These are phyloP conservation scores for Venturia aucupariae DNA, from an alignment of 2,329 filamentous ascomycete species.

Conservation along the genomic window DNA sequence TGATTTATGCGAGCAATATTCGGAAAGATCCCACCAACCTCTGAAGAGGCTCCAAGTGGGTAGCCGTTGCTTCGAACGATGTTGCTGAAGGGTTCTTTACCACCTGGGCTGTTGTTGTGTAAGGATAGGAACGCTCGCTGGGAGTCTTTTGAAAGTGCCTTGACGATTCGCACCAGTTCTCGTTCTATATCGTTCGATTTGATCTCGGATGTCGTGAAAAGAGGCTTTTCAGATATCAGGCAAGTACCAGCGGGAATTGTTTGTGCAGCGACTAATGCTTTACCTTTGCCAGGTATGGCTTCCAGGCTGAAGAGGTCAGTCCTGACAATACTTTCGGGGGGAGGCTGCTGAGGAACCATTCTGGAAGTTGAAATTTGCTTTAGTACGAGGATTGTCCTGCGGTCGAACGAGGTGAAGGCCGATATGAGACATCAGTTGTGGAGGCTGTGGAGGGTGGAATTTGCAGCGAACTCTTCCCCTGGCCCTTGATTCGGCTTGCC, in stretches of 20 bases:
- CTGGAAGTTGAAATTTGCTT: not conserved
- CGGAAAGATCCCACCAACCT: slow-evolving; percentile 22
- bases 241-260: slow-evolving; percentile 26
- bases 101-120: slow-evolving; percentile 27
- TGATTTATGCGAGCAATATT: slow-evolving; percentile 28
- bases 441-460: too few species aligned
- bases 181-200: slow-evolving; percentile 11
- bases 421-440: not conserved
- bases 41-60: slow-evolving; percentile 22
- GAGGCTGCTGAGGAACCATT: not conserved
- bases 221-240: slow-evolving; percentile 26
- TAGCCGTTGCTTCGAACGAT: slow-evolving; percentile 27
- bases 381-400: not conserved
- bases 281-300: slow-evolving; percentile 21
- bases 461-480: not conserved
- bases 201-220: slow-evolving; percentile 21
- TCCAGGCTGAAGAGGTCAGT: slow-evolving; percentile 14
- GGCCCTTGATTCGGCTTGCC: not conserved
- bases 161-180: slow-evolving; percentile 17
- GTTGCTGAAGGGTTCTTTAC: slow-evolving; percentile 20
- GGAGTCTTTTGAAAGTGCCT: slow-evolving; percentile 17
- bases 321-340: not conserved
- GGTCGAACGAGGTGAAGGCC: not conserved
- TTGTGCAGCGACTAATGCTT: slow-evolving; percentile 24
- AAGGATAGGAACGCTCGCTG: slow-evolving; percentile 22